Base-by-base conservation (phyloP, 305 asterid genomes). In the Salvia sclarea region DNA sequence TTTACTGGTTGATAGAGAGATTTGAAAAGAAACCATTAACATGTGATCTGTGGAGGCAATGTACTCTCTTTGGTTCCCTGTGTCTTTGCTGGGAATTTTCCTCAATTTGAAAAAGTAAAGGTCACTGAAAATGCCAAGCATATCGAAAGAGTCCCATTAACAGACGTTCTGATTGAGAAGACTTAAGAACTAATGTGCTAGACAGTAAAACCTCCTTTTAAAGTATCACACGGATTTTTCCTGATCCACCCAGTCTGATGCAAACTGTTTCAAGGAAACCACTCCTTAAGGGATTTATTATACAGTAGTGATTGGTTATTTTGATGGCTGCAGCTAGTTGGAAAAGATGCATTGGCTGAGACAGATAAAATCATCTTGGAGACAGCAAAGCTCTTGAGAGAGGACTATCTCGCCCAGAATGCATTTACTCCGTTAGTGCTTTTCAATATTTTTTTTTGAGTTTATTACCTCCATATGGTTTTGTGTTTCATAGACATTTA, bases 391-490 rank as follows among this genome's bases (percentile, higher is more conserved):
- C 96, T 92, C 68, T 77, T 92, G 88, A 90, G 98, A 84, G 98
- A 92, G 90, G 98, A 92, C 75, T 92, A 92, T 78, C 97, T 92
- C 43, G 96, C 98, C 16, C 98, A 92, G 82, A 93, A 93, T 84
- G 98, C 96, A 62, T 93, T 88, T 78, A 93, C 98, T 5, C 88
- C 98, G 97, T 93, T 53, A 83, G 95, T 78, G 50, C 71, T 75
- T 50, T 3, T 3, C 48, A 43, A 61, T n/a, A 20, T 17, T 1
- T 28, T 10, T 25, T 64, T 21, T 69, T 59, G 5, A 25, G 14
- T 45, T 66, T 22, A 33, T n/a, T 31, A 8, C 13, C 31, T 48
- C 0, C 69, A 37, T 47, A 45, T 20, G 28, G 63, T 64, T 11
- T 69, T 64, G 30, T n/a, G 31, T 43, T 53, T 14, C 18, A 9